Evolutionary conservation across 805 yeast genomes (phyloP).

Genomic region (Diddensiella transvaalensis): DNA sequence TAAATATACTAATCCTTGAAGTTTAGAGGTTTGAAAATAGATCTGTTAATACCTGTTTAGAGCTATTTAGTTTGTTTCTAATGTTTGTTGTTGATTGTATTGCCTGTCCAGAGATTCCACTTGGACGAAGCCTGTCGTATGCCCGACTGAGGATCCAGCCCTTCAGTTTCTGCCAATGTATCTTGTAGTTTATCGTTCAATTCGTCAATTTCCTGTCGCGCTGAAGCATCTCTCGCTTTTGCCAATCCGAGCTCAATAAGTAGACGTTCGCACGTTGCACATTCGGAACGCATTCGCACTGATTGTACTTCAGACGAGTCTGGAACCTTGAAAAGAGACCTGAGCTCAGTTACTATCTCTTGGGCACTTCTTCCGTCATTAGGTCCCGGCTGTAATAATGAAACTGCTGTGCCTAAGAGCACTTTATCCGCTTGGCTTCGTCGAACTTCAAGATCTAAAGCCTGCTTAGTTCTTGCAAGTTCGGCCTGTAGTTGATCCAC

Average conservation of each 20-base stretch:
- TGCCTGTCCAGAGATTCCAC: conserved; percentile 4
- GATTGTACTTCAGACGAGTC: background rate
- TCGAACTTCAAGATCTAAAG: conserved; percentile 19
- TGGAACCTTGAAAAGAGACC: background rate
- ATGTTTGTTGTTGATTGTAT: background rate
- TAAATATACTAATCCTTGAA: no score
- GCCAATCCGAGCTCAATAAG: conserved; percentile 30
- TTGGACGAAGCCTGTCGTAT: background rate
- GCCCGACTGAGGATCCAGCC: background rate
- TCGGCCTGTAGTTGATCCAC: conserved; percentile 7
- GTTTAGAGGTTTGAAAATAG: no score
- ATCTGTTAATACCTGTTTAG: no score
- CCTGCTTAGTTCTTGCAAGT: conserved; percentile 5
- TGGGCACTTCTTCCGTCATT: background rate
- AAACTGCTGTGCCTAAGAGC: background rate
- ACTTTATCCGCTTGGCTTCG: conserved; percentile 16
- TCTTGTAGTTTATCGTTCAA: conserved; percentile 19
- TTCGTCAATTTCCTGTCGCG: conserved; percentile 30
- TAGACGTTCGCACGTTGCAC: conserved; percentile 28
- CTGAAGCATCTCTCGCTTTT: conserved; percentile 30
- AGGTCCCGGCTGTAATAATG: background rate
- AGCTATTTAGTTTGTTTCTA: background rate
- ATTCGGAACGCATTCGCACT: conserved; percentile 1
- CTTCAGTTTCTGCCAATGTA: background rate
- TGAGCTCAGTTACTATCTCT: background rate